Evolutionary conservation across 2,329 filamentous ascomycete genomes (phyloP), one percentile per base, ranked within the genome.

Genomic region (Stemphylium lycopersici): DNA sequence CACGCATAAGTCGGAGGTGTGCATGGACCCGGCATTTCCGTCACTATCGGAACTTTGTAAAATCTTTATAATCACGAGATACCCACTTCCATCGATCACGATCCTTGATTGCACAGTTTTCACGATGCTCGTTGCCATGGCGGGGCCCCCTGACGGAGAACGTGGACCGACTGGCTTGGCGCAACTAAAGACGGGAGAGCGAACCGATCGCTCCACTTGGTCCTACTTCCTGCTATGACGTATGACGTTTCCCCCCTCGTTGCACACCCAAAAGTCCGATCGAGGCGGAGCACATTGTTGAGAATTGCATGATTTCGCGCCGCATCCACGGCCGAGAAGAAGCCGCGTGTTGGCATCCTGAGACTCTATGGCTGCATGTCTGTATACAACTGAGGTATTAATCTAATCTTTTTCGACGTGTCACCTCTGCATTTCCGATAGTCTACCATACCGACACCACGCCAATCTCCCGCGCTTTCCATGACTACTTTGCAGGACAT

Each of bases 1-100:
- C 87, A 90, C 67, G 84, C 83, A n/a, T 52, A 54, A 24, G 31
- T 10, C 32, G 26, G 39, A 48, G 33, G 18, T 38, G 42, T 33
- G 45, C 31, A 36, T 18, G 29, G 31, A 24, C 26, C 32, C 6
- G 18, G 29, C 11, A 33, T 24, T 39, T 43, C 29, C 16, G 11
- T 29, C 38, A 41, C 13, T 20, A 43, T 43, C 18, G 41, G 41
- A 24, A n/a, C 10, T 29, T 18, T 20, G 12, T 22, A 43, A 50
- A 40, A 43, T 45, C 24, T 29, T 52, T 43, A 33, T 46, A 50
- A 53, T 57, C 45, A 45, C 36, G 41, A 39, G 40, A 54, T 41
- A 50, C 24, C 43, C 41, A 38, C 29, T 18, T 26, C 13, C 32
- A 54, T 48, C 57, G 48, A 62, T 59, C 43, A 56, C 47, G 50